A percentile compares a stretch with the other conserved stretches of the same genome.
Conservation (phyloP, 208 protist species). For the Porcisia hertigi region DNA sequence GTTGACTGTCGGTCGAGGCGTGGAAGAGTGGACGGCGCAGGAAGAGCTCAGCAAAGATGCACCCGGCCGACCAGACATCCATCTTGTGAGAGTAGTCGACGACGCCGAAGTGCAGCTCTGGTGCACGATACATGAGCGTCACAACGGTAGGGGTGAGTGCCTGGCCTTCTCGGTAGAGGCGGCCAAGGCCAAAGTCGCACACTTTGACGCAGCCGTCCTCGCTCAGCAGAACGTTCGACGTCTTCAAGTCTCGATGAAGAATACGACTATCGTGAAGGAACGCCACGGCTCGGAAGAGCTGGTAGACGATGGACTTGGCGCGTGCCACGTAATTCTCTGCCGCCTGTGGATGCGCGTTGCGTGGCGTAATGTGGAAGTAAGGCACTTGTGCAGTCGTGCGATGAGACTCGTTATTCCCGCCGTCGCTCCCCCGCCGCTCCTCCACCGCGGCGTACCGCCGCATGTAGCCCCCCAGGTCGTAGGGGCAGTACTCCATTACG, state of each 20-base stretch:
- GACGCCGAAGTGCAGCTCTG: conserved; percentile 92
- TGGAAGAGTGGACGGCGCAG: conserved; percentile 96
- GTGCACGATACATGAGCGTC: conserved; percentile 96
- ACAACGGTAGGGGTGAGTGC: conserved; percentile 85
- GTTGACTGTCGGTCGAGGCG: conserved; percentile 79
- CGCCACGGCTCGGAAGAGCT: conserved; percentile 65
- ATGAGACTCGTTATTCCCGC: not conserved
- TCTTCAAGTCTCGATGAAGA: conserved; percentile 89
- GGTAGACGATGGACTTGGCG: conserved; percentile 78
- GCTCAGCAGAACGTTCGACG: conserved; percentile 86
- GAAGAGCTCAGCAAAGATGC: conserved; percentile 98
- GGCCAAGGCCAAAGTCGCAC: conserved; percentile 90
- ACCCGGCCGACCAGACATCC: conserved; percentile 96
- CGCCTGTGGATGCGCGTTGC: conserved; percentile 63
- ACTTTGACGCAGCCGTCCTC: conserved; percentile 71
- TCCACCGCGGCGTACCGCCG: conserved; percentile 27
- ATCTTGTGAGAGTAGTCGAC: conserved; percentile 90
- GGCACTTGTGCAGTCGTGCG: conserved; percentile 17
- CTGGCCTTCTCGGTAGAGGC: conserved; percentile 84
- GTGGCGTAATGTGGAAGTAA: conserved; percentile 63
- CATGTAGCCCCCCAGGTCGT: conserved; percentile 79
- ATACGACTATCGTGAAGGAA: conserved; percentile 88
- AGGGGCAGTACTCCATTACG: conserved; percentile 85
- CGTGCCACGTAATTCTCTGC: conserved; percentile 55
- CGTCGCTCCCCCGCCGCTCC: not conserved